Evolutionary conservation across 768 basidiomycete species (phyloP), one percentile per base, ranked within the genome.

Genomic region (Trametes punicea): DNA sequence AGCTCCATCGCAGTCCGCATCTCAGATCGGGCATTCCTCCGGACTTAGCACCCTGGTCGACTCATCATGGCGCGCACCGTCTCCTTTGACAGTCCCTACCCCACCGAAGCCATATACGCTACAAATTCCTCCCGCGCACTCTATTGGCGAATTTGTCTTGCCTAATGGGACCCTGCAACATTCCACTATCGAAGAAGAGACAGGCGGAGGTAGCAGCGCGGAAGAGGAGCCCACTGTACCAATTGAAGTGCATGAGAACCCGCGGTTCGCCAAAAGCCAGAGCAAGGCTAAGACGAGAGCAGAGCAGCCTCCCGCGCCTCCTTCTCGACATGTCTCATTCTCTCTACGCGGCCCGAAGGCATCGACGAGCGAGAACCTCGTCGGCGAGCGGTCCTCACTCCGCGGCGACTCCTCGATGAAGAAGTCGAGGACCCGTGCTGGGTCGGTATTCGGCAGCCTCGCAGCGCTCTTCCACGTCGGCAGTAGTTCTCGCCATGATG

Each of bases 1-100:
- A 59, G 80, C 82, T 0, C 87, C 87, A n/a, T 89, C 87, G 6
- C 88, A 88, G 59, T 88, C 86, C 2, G 85, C 85, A 2, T 89
- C 88, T 16, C 85, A 90, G 69, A 74, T 78, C 46, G 70, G 71
- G 41, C 54, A 48, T 8, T 40, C 47, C 36, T 42, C 49, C 11
- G 36, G 51, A 4, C 39, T 41, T 20, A 42, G 39, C 25, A 40
- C 53, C 3, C 38, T 42, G 26, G 41, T 30, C 1, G 29, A 48
- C 7, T 30, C 63, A 46, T 38, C 57, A 46, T 55, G 56, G 58
- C 36, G 48, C 64, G 45, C 64, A 11, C 51, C 48, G 54, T 65
- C 47, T 33, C 64, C 53, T 49, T 60, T 18, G 50, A 57, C 55
- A 11, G 51, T 56, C 38, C 49, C 42, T 6, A 46, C 62, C 20